Evolutionary conservation across 2,329 filamentous ascomycete genomes (phyloP), one percentile per base, ranked within the genome.

Genomic region (Neoarthrinium moseri): DNA sequence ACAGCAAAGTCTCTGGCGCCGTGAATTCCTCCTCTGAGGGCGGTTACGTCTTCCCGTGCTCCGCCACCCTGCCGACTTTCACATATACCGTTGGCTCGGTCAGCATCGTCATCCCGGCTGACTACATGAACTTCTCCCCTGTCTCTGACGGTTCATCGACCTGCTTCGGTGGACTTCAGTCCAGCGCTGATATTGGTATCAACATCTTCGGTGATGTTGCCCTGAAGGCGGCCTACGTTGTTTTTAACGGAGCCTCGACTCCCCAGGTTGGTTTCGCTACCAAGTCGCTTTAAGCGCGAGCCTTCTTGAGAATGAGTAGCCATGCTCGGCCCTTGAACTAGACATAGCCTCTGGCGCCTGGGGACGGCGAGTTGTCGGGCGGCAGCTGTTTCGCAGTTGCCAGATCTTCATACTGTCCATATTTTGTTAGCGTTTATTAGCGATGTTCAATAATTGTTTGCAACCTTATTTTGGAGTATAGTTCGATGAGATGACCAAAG

Each of bases 151-250:
- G 44, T 17, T 51, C 43, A 4, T 43, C 43, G 13, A 68, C 43
- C 27, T 86, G 82, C 73, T 45, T 30, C 43, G 43, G 43, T 15
- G 43, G 43, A 20, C 34, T 45, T 45, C 85, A 88, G 72, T 65
- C 55, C 30, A 50, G 50, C 39, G 24, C 34, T 7, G 56, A 46
- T 29, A 55, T 59, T 21, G 56, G 58, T 29, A 68, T 83, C 59
- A 75, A 70, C 56, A 86, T 87, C 64, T 80, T 82, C 49, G 83
- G 83, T 23, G 83, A 86, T 54, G 72, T 84, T 52, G 83, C 84
- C 68, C 72, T 87, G 48, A 86, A 86, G 76, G 73, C 73, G 52
- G 77, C 81, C 56, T 86, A 81, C 56, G 80, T 81, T 37, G 75
- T 86, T 47, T 84, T 83, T 54, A 77, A 83, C 60, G 47, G 43